Conservation (phyloP, 208 protist genomes). For the Acanthamoeba royreba region DNA sequence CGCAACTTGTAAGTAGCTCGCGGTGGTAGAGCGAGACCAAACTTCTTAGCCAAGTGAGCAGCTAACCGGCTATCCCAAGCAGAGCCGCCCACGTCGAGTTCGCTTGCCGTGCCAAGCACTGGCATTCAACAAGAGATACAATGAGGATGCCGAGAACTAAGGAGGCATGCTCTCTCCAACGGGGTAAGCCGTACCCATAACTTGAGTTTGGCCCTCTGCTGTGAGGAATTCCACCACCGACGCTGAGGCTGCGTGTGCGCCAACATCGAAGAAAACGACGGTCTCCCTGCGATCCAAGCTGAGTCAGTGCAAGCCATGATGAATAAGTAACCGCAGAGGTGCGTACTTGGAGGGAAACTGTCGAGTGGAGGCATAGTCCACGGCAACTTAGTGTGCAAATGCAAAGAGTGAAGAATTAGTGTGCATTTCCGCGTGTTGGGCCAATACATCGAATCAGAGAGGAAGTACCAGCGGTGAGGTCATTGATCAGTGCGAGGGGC, state of each 20-base stretch:
- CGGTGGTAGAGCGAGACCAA: background rate
- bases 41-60: background rate
- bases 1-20: background rate
- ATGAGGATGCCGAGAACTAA: background rate
- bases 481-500: constrained; percentile 83
- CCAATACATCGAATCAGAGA: background rate
- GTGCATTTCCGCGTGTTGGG: too few relatives aligned
- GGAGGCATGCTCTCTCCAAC: background rate
- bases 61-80: background rate
- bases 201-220: background rate
- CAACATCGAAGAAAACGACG: background rate
- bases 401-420: too few relatives aligned
- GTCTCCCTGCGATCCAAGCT: background rate
- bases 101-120: background rate
- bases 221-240: background rate
- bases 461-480: constrained; percentile 73
- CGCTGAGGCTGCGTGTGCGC: constrained; percentile 2
- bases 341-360: background rate
- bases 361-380: background rate
- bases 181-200: background rate
- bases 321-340: background rate
- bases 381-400: background rate
- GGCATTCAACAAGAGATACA: background rate
- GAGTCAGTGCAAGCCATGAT: background rate
- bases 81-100: background rate